Evolutionary conservation across 306 rosid genomes (phyloP), one percentile per base, ranked within the genome.

Genomic region (Quercus ilex): DNA sequence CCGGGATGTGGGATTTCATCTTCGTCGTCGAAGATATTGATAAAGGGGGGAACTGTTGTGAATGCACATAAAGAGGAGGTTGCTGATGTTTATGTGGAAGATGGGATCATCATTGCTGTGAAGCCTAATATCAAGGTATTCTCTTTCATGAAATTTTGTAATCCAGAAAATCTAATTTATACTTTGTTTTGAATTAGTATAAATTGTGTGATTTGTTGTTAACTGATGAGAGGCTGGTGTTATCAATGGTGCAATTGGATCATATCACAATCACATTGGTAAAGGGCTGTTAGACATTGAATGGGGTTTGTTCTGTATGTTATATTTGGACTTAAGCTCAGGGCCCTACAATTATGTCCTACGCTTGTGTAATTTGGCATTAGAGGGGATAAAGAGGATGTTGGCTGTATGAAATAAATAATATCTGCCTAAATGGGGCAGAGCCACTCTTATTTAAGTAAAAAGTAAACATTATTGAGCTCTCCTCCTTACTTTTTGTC

Each of bases 1-100:
- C 81, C 92, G 14, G 8, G 73, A 0, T 88, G 92, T 58, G 91
- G 86, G 58, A 25, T 49, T 62, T 30, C 90, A 3, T 49, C 88
- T 7, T 46, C 80, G 2, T 78, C 72, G 0, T 76, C 92, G 17
- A 90, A 88, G 87, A 67, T 94, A 79, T 79, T 94, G 89, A 91
- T 94, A 56, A 94, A 88, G 78, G 97, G 97, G 2, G 97, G 97
- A 23, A 85, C 83, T 4, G 95, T 94, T 12, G 97, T 91, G 33
- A 94, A 94, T 81, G 97, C 97, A 81, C 92, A 92, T 68, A 87
- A 82, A 17, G 89, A 75, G 82, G 93, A 94, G 76, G 18, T 87
- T 74, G 97, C 99, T 53, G 97, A 92, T 85, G 97, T 94, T 75
- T 94, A 92, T 79, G 90, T 94, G 6, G 91, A 91, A 76, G 91